Conservation (phyloP, 495 filamentous ascomycete genomes). For the Aspergillus homomorphus region DNA sequence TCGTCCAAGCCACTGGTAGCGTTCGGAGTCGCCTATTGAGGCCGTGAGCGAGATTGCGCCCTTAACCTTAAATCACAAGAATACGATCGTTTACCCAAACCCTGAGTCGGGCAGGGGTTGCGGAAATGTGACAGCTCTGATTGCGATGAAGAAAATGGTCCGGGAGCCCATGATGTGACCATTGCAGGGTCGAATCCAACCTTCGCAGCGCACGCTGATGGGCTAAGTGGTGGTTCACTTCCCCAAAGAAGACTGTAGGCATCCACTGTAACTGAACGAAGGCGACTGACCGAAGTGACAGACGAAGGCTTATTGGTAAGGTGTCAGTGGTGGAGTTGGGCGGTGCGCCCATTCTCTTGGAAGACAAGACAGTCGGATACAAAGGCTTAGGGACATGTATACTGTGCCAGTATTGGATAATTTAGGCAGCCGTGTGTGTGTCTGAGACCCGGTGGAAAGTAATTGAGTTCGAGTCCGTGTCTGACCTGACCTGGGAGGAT, state of each 20-base stretch:
- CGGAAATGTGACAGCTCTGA: neutral
- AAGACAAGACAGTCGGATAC: neutral
- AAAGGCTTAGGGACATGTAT: neutral
- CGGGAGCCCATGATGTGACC: neutral
- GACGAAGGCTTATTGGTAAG: neutral
- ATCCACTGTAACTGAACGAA: neutral
- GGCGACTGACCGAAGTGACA: neutral
- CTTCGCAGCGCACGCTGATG: neutral
- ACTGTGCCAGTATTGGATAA: neutral
- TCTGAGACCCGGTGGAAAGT: neutral
- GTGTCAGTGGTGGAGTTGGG: neutral
- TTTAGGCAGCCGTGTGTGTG: neutral
- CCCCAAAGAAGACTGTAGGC: neutral
- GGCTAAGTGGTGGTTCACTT: neutral
- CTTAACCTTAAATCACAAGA: neutral
- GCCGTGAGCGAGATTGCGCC: neutral
- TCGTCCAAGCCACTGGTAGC: neutral
- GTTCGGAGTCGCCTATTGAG: neutral
- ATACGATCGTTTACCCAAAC: neutral
- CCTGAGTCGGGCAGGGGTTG: neutral
- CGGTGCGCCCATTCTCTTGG: neutral
- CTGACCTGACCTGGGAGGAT: neutral
- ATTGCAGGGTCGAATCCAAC: neutral
- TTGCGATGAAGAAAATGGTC: neutral
- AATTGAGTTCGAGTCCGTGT: neutral